phyloP scores from a whole-genome alignment of 192 early-diverging fungal genomes.

The Backusella macrospora region DNA sequence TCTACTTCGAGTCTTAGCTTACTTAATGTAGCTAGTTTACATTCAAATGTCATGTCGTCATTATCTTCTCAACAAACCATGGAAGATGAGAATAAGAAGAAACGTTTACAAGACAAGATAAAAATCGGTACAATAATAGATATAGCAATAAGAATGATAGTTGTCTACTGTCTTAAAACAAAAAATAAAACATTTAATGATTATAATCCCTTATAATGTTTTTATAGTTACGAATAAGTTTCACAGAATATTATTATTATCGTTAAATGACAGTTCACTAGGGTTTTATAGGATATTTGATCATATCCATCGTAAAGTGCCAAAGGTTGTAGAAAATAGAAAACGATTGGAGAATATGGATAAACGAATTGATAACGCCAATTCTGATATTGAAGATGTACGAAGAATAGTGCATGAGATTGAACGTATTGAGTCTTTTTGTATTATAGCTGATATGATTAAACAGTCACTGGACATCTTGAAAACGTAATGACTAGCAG shows the following conservation, averaged over 20 bases:
- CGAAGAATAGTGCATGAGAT: constrained; percentile 23
- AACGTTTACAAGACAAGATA: constrained; percentile 8
- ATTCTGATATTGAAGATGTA: constrained; percentile 30
- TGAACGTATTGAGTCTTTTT: constrained; percentile 24
- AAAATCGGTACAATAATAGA: background rate
- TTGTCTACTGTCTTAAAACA: background rate
- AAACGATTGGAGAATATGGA: background rate
- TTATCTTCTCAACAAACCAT: background rate
- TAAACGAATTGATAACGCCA: constrained; percentile 23
- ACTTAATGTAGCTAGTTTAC: constrained; percentile 16
- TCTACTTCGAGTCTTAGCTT: constrained; percentile 28
- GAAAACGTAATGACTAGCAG: background rate
- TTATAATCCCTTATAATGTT: background rate
- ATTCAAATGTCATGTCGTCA: background rate
- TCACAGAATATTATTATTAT: constrained; percentile 5
- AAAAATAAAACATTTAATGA: background rate
- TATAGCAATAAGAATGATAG: background rate
- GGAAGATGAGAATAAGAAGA: constrained; percentile 21
- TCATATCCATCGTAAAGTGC: constrained; percentile 38
- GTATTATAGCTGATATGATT: constrained; percentile 27
- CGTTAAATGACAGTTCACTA: constrained; percentile 31
- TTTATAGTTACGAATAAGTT: constrained; percentile 17
- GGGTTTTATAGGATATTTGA: constrained; percentile 32
- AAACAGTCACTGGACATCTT: constrained; percentile 21
- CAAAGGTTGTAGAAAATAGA: constrained; percentile 14